Evolutionary conservation across 768 basidiomycete genomes (phyloP).

Genomic region (Calocybe indica): DNA sequence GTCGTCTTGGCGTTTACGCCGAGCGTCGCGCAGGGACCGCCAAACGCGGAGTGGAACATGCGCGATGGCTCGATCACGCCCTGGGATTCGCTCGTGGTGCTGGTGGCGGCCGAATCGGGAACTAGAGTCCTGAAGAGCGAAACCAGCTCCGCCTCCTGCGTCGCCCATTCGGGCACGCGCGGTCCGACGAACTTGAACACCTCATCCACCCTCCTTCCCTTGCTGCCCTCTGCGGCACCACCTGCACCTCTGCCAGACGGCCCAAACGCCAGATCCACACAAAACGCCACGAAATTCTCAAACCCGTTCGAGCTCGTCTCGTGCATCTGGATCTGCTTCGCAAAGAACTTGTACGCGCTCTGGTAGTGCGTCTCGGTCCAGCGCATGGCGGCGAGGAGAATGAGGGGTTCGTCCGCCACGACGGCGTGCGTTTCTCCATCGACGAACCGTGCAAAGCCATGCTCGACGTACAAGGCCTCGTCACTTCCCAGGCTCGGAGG

Average conservation of each 20-base stretch:
- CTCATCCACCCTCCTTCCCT: conserved; percentile 20
- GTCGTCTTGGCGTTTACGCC: conserved; percentile 31
- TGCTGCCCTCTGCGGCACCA: conserved; percentile 8
- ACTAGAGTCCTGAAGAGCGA: conserved; percentile 18
- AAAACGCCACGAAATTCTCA: conserved; percentile 39
- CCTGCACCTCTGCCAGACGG: too few relatives aligned
- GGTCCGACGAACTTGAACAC: conserved; percentile 29
- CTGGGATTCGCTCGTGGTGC: conserved; percentile 1
- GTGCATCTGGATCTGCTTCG: conserved; percentile 25
- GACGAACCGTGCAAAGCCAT: conserved; percentile 39
- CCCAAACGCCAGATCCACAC: conserved; percentile 30
- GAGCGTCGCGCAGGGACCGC: conserved; percentile 30
- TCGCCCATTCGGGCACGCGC: conserved; percentile 27
- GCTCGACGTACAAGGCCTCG: conserved; percentile 34
- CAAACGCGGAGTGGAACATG: conserved; percentile 19
- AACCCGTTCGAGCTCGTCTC: conserved; percentile 33
- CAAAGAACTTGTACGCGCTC: conserved; percentile 31
- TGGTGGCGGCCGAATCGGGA: too few relatives aligned
- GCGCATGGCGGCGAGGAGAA: conserved; percentile 33
- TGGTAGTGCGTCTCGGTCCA: conserved; percentile 33
- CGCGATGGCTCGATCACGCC: conserved; percentile 20
- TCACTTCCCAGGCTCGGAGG: conserved; percentile 30
- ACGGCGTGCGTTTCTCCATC: conserved; percentile 31
- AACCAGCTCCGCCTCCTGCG: conserved; percentile 30
- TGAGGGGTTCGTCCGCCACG: conserved; percentile 37